Conservation (phyloP, 2,329 filamentous ascomycete genomes). For the Westerdykella aurantiaca region DNA sequence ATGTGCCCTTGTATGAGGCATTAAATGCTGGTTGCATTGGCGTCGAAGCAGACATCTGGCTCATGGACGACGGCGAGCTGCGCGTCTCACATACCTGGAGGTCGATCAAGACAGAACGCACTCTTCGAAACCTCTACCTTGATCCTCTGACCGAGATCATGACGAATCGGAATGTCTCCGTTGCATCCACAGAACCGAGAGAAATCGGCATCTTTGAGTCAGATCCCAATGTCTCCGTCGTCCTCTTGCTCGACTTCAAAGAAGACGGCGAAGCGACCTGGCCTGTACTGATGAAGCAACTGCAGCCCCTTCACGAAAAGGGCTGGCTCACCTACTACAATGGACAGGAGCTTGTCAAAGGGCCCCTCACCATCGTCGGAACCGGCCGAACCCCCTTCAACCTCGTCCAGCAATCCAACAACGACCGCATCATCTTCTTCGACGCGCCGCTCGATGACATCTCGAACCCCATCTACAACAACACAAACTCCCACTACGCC, state of each 20-base stretch:
- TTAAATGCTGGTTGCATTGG: slow-evolving; percentile 35
- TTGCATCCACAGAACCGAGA: slow-evolving; percentile 18
- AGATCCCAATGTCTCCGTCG: slow-evolving; percentile 41
- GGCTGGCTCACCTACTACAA: slow-evolving; percentile 50
- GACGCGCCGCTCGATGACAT: slow-evolving; percentile 55
- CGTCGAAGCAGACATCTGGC: slow-evolving; percentile 32
- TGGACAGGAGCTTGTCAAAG: slow-evolving; percentile 44
- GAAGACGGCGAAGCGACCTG: slow-evolving; percentile 49
- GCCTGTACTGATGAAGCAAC: slow-evolving; percentile 49
- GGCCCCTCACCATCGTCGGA: slow-evolving; percentile 63
- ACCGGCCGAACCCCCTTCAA: slow-evolving; percentile 61
- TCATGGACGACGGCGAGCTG: slow-evolving; percentile 19
- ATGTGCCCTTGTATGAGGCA: slow-evolving; percentile 37
- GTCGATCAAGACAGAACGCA: slow-evolving; percentile 14
- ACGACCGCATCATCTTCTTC: slow-evolving; percentile 58
- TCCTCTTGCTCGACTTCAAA: slow-evolving; percentile 67
- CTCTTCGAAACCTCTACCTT: slow-evolving; percentile 25
- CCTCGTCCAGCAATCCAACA: slow-evolving; percentile 47
- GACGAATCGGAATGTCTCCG: slow-evolving; percentile 20
- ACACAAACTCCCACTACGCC: slow-evolving; percentile 25
- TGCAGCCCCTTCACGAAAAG: slow-evolving; percentile 54
- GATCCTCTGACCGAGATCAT: slow-evolving; percentile 41
- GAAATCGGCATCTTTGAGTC: slow-evolving; percentile 48
- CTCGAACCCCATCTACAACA: slow-evolving; percentile 16
- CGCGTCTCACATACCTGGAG: slow-evolving; percentile 25